Evolutionary conservation across 2,329 filamentous ascomycete genomes (phyloP), one percentile per base, ranked within the genome.

Genomic region (Rutstroemia sp.): DNA sequence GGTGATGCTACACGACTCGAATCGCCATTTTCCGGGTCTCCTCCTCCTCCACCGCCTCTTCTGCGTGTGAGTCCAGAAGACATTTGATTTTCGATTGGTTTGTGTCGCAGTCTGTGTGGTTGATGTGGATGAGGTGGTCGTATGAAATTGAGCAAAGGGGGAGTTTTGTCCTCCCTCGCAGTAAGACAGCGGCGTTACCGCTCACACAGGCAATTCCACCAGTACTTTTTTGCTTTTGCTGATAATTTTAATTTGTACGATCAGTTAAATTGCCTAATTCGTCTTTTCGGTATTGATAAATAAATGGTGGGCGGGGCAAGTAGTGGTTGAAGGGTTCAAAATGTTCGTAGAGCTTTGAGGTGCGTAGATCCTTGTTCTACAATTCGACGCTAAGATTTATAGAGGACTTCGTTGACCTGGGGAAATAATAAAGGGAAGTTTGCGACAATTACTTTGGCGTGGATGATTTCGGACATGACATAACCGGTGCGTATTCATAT

Each of bases 1-100:
- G 85, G 84, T 50, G 84, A 87, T 67, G 79, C 78, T 64, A 88
- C 84, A 68, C 86, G 79, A 74, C 80, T 83, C 67, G 78, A 75
- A 65, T 84, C 80, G 65, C 82, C 78, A 69, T 82, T 79, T 61
- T 86, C 83, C 71, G 78, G 80, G 57, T 80, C 79, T 67, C 76
- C 83, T 75, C 81, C 61, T 72, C 73, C 84, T 65, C 80, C 84
- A 69, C 83, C 87, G 75, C 86, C 81, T 69, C 86, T 80, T 80
- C 81, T 80, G 71, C 81, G 73, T 59, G 81, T 84, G 69, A 84
- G 73, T 64, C 80, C 80, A 59, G 79, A 81, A 59, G 76, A 75
- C 65, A 75, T 75, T 57, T 54, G 54, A 38, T 14, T 55, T 44
- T 23, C 23, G 53, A 17, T 8, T 39, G 45, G 51, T 57, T 41